Conservation (phyloP, 352 stramenopile species). For the Stramenopiles sp. region DNA sequence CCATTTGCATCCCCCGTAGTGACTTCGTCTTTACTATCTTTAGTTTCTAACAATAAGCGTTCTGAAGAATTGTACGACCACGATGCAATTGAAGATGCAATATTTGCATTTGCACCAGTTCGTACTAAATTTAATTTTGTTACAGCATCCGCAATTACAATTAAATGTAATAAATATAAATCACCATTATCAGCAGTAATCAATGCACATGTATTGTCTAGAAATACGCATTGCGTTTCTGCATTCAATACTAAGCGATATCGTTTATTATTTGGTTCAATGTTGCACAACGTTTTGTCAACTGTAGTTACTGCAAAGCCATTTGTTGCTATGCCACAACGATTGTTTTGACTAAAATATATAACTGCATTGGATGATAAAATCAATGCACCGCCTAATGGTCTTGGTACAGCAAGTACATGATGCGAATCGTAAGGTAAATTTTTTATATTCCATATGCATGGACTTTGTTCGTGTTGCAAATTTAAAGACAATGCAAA, state of each 20-base stretch:
- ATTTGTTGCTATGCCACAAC: not conserved
- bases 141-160: not conserved
- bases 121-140: not conserved
- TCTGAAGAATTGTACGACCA: not conserved
- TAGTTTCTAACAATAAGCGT: too few species aligned
- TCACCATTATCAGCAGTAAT: not conserved
- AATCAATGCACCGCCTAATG: not conserved
- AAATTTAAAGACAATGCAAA: not conserved
- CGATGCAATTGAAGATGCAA: not conserved
- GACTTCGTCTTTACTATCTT: too few species aligned
- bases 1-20: not conserved
- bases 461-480: not conserved
- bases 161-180: not conserved
- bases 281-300: not conserved
- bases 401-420: not conserved
- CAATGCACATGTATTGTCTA: not conserved
- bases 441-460: not conserved
- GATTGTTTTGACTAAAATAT: not conserved
- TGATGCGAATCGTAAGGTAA: not conserved
- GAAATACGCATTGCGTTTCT: not conserved
- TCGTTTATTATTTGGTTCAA: constrained; percentile 1
- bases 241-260: not conserved
- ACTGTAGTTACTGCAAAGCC: not conserved
- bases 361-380: not conserved
- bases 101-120: not conserved